These are phyloP conservation scores for Piloderma croceum DNA, from an alignment of 768 basidiomycete species.

Conservation along the genomic window DNA sequence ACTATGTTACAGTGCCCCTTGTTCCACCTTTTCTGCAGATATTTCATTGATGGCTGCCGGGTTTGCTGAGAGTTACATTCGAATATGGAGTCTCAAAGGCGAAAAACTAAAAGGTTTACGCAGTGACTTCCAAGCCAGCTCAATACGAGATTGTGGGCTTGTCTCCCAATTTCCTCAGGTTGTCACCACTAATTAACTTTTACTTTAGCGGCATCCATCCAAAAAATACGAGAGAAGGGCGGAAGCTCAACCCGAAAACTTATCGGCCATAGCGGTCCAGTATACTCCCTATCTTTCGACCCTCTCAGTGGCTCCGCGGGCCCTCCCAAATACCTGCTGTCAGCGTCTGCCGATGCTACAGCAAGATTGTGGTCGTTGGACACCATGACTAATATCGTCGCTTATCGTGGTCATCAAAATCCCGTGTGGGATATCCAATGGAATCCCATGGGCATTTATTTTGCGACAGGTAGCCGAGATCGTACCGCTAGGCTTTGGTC, in stretches of 20 bases:
- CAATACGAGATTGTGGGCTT: constrained; percentile 64
- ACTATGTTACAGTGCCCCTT: constrained; percentile 57
- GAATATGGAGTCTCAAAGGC: constrained; percentile 92
- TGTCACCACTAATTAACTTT: constrained; percentile 2
- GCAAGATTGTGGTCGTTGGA: constrained; percentile 92
- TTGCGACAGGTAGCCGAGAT: constrained; percentile 92
- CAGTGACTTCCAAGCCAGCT: constrained; percentile 66
- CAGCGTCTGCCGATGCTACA: constrained; percentile 89
- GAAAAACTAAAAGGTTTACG: constrained; percentile 75
- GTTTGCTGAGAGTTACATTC: constrained; percentile 91
- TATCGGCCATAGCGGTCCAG: constrained; percentile 94
- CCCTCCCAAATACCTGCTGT: constrained; percentile 83
- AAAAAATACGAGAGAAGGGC: constrained; percentile 72
- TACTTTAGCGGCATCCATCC: constrained; percentile 50
- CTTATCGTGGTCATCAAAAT: constrained; percentile 93
- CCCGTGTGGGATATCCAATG: constrained; percentile 99
- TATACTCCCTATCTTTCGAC: constrained; percentile 92
- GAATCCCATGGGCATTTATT: constrained; percentile 98
- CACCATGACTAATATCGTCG: constrained; percentile 88
- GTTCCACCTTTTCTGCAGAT: constrained; percentile 85
- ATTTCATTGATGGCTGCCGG: constrained; percentile 91
- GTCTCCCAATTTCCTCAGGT: not conserved
- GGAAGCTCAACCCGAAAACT: constrained; percentile 88
- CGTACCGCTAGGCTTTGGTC: constrained; percentile 95
- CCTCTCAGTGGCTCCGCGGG: constrained; percentile 81